These are phyloP conservation scores for Brassica rapa DNA, from an alignment of 345 rosid species.

Conservation along the genomic window DNA sequence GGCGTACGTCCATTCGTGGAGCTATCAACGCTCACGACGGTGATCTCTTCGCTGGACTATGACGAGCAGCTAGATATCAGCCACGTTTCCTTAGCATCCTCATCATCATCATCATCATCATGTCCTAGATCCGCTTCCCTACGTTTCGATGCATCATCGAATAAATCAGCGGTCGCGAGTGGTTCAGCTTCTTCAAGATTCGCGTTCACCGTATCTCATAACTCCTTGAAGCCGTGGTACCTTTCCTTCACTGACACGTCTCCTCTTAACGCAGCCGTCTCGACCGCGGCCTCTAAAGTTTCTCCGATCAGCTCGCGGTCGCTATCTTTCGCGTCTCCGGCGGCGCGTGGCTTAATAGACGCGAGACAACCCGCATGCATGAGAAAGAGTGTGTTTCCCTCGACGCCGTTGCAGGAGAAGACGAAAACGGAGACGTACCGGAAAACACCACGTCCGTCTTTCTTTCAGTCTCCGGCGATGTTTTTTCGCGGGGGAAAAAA, in stretches of 20 bases:
- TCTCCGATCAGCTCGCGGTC: constrained; percentile 75
- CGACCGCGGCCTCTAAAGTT: constrained; percentile 50
- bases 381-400: constrained; percentile 62
- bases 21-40: constrained; percentile 61
- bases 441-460: constrained; percentile 78
- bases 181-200: constrained; percentile 91
- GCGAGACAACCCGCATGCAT: constrained; percentile 9
- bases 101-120: constrained; percentile 41
- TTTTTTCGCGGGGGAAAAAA: constrained; percentile 72
- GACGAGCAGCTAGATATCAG: constrained; percentile 64
- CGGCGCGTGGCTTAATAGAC: constrained; percentile 42
- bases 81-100: constrained; percentile 48
- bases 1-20: constrained; percentile 92
- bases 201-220: constrained; percentile 86
- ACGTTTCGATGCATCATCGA: constrained; percentile 64
- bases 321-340: constrained; percentile 78
- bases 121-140: constrained; percentile 70
- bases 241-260: constrained; percentile 69
- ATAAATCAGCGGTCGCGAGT: constrained; percentile 62
- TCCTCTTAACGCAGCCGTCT: constrained; percentile 43
- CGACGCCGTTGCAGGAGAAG: constrained; percentile 78
- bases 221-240: constrained; percentile 92
- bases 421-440: constrained; percentile 38
- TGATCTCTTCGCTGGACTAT: constrained; percentile 73
- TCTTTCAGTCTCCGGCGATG: constrained; percentile 86